Conservation (phyloP, 2,329 filamentous ascomycete species). For the Botryotinia convoluta region DNA sequence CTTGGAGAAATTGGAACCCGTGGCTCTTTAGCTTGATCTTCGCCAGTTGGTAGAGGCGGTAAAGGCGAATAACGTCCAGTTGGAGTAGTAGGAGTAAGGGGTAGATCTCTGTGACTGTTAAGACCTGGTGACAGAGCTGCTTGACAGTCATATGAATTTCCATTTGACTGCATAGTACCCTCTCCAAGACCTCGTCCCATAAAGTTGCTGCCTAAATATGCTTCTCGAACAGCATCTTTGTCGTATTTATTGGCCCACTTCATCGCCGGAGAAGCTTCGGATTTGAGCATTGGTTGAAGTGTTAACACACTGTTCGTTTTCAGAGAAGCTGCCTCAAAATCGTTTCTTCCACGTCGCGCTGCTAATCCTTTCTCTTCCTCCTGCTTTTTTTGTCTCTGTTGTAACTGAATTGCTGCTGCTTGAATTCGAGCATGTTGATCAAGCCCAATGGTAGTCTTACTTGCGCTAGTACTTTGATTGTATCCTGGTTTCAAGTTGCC, state of each 20-base stretch:
- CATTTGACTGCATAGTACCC: constrained; percentile 46
- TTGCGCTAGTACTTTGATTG: constrained; percentile 48
- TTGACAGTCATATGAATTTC: constrained; percentile 30
- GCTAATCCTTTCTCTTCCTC: constrained; percentile 49
- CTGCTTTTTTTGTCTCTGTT: constrained; percentile 70
- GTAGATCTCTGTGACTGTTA: constrained; percentile 32
- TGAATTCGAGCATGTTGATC: constrained; percentile 94
- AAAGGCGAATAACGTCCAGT: constrained; percentile 22
- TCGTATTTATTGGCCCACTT: constrained; percentile 97
- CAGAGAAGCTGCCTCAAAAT: constrained; percentile 53
- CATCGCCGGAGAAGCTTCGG: constrained; percentile 87
- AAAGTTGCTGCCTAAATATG: constrained; percentile 74
- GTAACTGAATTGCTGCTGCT: constrained; percentile 80
- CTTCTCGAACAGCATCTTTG: constrained; percentile 77
- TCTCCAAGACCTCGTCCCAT: constrained; percentile 65
- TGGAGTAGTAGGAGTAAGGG: constrained; percentile 42
- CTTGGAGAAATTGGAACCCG: constrained; percentile 28
- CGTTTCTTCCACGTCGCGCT: constrained; percentile 54
- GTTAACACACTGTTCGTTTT: constrained; percentile 92
- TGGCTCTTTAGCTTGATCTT: constrained; percentile 40
- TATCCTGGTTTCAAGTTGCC: constrained; percentile 43
- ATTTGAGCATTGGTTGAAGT: constrained; percentile 78
- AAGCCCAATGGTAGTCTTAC: constrained; percentile 80
- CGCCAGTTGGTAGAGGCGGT: constrained; percentile 23
- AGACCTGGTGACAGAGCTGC: constrained; percentile 25